These are phyloP conservation scores for Xylariaceae sp. DNA, from an alignment of 2,329 filamentous ascomycete genomes.

Conservation along the genomic window DNA sequence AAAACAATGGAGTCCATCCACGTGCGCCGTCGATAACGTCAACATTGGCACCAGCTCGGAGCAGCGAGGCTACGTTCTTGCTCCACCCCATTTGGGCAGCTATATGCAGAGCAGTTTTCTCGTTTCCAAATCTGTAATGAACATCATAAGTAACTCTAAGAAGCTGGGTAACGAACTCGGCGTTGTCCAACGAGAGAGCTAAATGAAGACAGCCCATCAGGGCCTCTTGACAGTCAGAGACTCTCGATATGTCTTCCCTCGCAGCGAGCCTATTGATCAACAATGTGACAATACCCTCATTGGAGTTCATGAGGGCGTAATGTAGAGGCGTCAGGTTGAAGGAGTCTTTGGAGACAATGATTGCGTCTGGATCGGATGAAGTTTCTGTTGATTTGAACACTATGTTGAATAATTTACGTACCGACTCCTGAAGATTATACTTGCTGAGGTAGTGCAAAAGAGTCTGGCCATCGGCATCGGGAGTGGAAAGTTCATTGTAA, in stretches of 20 bases:
- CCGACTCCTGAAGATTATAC: neutral
- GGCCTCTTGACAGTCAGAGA: neutral
- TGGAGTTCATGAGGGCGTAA: constrained; percentile 2
- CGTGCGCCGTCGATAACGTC: constrained; percentile 21
- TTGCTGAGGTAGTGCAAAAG: neutral
- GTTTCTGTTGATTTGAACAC: neutral
- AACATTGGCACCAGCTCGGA: constrained; percentile 7
- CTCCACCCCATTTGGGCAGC: constrained; percentile 21
- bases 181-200: neutral
- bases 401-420: too few relatives aligned
- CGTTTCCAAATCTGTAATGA: constrained; percentile 9
- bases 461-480: neutral
- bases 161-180: neutral
- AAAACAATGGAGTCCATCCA: constrained; percentile 35
- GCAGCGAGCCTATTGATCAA: neutral
- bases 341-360: neutral
- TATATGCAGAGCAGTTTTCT: constrained; percentile 25
- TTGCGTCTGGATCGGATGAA: neutral
- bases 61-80: constrained; percentile 10
- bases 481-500: neutral
- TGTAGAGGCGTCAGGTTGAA: constrained; percentile 7
- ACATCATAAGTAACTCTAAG: constrained; percentile 5
- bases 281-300: neutral
- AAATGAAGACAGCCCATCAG: constrained; percentile 2
- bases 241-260: neutral